Evolutionary conservation across 2,329 filamentous ascomycete genomes (phyloP).

Genomic region (Verticillium albo-atrum): DNA sequence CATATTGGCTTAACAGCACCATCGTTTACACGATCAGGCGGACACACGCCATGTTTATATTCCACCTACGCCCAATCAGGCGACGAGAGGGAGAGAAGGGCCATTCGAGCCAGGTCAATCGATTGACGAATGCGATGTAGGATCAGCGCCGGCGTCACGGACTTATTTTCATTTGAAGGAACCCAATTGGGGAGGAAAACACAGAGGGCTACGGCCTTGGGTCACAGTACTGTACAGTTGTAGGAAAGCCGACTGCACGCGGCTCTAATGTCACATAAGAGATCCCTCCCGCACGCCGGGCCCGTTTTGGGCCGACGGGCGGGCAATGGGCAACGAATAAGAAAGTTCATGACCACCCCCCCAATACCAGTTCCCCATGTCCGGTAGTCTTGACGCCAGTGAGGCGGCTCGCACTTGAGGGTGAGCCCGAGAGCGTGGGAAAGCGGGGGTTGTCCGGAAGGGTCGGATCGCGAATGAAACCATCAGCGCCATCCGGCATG

Average conservation of each 20-base stretch:
- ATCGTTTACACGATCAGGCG: background rate
- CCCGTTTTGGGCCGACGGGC: background rate
- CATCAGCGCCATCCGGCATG: background rate
- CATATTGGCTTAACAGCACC: background rate
- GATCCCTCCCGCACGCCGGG: too few relatives aligned
- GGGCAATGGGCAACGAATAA: background rate
- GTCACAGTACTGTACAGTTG: background rate
- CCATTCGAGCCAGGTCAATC: background rate
- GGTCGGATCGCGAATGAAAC: background rate
- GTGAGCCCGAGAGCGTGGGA: too few relatives aligned
- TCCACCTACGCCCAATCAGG: background rate
- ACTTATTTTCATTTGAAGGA: background rate
- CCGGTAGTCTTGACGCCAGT: too few relatives aligned
- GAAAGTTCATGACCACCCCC: background rate
- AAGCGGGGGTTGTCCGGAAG: background rate
- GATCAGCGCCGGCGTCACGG: conserved; percentile 13
- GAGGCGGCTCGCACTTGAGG: too few relatives aligned
- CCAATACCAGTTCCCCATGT: too few relatives aligned
- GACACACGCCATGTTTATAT: background rate
- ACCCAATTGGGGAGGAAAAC: background rate
- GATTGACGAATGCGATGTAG: background rate
- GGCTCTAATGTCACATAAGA: background rate
- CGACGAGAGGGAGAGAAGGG: conserved; percentile 6
- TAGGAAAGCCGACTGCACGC: background rate
- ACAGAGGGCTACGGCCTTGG: background rate